These are phyloP conservation scores for Chrysoporthe puriensis DNA, from an alignment of 2,329 filamentous ascomycete genomes.

Conservation along the genomic window DNA sequence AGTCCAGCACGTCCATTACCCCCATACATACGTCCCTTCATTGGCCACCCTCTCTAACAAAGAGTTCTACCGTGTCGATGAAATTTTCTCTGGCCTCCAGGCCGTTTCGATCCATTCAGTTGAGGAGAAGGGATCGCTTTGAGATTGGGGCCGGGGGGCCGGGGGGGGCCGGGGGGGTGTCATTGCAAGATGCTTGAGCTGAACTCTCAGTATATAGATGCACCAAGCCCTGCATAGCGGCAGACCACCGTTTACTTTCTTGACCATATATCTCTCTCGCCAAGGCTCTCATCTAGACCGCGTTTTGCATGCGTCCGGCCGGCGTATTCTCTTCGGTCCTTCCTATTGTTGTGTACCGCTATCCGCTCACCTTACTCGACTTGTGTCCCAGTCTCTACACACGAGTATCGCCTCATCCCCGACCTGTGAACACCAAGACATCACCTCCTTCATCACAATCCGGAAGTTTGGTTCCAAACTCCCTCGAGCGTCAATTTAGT, in stretches of 20 bases:
- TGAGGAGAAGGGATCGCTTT: neutral
- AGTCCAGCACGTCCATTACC: slow-evolving; percentile 17
- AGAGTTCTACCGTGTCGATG: neutral
- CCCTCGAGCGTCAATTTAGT: neutral
- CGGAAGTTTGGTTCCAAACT: neutral
- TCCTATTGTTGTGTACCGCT: slow-evolving; percentile 14
- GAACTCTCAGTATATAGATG: slow-evolving; percentile 15
- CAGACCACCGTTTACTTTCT: neutral
- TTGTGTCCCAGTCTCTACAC: neutral
- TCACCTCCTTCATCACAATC: neutral
- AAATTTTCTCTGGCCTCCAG: neutral
- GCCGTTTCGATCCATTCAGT: neutral
- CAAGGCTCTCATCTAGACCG: neutral
- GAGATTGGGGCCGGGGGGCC: neutral
- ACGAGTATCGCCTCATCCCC: neutral
- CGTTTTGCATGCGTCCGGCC: neutral
- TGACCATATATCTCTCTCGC: neutral
- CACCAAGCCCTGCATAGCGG: neutral
- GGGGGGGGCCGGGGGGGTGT: neutral
- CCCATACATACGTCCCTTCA: slow-evolving; percentile 6
- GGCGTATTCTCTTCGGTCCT: neutral
- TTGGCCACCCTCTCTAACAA: neutral
- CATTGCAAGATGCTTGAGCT: neutral
- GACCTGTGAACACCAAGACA: slow-evolving; percentile 3
- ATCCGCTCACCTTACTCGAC: slow-evolving; percentile 7